These are phyloP conservation scores for Schoenoplectus tabernaemontani DNA, from an alignment of 202 grass and related monocot genomes.

Conservation along the genomic window DNA sequence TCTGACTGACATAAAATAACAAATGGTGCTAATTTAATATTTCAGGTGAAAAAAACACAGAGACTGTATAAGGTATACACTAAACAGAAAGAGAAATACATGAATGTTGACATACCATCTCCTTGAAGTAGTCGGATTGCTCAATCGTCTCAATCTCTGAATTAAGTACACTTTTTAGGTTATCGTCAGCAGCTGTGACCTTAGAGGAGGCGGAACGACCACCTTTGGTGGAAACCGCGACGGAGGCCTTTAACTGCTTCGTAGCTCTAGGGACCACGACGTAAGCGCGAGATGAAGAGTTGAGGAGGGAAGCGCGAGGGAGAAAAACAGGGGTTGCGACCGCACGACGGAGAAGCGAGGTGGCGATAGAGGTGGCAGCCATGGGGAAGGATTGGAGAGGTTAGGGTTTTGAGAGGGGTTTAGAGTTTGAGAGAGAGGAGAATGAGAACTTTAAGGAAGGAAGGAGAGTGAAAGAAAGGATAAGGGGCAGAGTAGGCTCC, in stretches of 20 bases:
- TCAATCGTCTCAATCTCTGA: conserved; percentile 66
- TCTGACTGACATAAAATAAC: background rate
- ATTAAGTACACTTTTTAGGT: conserved; percentile 56
- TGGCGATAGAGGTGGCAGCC: conserved; percentile 23
- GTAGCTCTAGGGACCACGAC: conserved; percentile 12
- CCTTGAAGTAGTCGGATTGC: conserved; percentile 27
- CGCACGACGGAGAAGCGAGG: conserved; percentile 24
- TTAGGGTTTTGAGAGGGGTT: conserved; percentile 23
- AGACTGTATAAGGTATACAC: background rate
- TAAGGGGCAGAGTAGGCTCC: too few relatives aligned
- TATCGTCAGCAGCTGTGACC: conserved; percentile 57
- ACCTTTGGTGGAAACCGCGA: too few relatives aligned
- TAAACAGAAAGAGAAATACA: background rate
- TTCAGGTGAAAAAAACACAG: too few relatives aligned
- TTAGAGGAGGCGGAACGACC: too few relatives aligned
- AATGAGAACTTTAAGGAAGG: background rate
- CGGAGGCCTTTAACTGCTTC: too few relatives aligned
- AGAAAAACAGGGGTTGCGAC: conserved; percentile 16
- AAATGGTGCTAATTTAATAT: background rate
- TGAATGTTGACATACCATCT: background rate
- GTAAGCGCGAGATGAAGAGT: background rate
- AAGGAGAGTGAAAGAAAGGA: background rate
- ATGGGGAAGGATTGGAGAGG: too few relatives aligned
- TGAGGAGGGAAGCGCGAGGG: background rate
- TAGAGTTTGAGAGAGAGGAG: background rate